phyloP scores from a whole-genome alignment of 306 rosid genomes.

The Oemleria cerasiformis region DNA sequence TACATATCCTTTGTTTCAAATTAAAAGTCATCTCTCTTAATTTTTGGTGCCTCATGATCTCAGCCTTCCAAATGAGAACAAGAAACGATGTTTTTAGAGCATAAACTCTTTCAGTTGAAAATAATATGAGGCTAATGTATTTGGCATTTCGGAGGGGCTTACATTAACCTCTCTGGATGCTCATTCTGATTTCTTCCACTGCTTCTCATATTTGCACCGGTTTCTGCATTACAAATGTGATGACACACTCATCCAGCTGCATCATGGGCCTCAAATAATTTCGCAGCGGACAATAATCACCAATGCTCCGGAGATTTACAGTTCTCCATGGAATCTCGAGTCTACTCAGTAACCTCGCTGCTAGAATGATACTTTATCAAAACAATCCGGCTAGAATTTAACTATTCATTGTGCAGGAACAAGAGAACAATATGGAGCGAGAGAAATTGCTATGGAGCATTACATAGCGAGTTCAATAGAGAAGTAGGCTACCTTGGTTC shows the following conservation, averaged over 20 bases:
- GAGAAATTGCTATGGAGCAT: too few relatives aligned
- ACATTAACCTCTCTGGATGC: background rate
- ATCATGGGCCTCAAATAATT: background rate
- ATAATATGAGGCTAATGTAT: background rate
- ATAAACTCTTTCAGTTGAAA: background rate
- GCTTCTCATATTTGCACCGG: background rate
- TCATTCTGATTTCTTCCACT: background rate
- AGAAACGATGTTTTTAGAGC: background rate
- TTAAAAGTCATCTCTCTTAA: background rate
- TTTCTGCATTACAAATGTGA: background rate
- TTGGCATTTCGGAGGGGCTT: background rate
- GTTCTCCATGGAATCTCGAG: slow-evolving; percentile 22
- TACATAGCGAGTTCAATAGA: too few relatives aligned
- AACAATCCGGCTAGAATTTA: too few relatives aligned
- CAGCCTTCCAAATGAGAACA: background rate
- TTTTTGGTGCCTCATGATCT: background rate
- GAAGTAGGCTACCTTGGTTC: slow-evolving; percentile 24
- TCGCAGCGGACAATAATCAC: background rate
- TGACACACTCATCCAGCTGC: background rate
- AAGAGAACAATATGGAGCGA: too few relatives aligned
- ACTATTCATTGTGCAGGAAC: too few relatives aligned
- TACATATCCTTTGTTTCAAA: background rate
- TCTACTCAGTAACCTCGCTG: slow-evolving; percentile 18
- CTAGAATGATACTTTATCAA: too few relatives aligned
- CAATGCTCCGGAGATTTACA: slow-evolving; percentile 1